phyloP scores from a whole-genome alignment of 441 rosid genomes.

The Erysimum cheiri region DNA sequence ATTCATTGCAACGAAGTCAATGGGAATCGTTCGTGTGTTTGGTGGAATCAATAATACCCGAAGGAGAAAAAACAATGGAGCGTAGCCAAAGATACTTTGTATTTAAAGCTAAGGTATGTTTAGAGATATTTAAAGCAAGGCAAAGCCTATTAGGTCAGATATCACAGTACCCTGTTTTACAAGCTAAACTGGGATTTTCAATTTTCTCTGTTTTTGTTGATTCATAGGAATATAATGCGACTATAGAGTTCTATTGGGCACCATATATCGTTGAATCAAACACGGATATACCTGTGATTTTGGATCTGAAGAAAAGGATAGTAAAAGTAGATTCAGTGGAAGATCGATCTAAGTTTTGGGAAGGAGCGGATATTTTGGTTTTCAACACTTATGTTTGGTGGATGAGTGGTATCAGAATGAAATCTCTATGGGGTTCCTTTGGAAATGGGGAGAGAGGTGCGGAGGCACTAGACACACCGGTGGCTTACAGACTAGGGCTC shows the following conservation, averaged over 20 bases:
- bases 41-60: constrained; percentile 78
- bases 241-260: constrained; percentile 86
- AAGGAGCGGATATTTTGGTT: constrained; percentile 74
- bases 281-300: constrained; percentile 58
- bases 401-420: constrained; percentile 81
- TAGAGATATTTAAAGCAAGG: neutral
- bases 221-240: constrained; percentile 67
- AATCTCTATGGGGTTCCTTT: constrained; percentile 90
- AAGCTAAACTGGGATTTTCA: neutral
- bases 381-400: constrained; percentile 95
- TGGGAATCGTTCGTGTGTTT: constrained; percentile 93
- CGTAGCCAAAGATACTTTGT: constrained; percentile 53
- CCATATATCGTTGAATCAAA: constrained; percentile 84
- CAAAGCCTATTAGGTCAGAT: constrained; percentile 1
- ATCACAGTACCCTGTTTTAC: constrained; percentile 31
- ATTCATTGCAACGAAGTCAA: constrained; percentile 86
- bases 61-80: constrained; percentile 68
- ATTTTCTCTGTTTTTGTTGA: neutral
- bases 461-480: constrained; percentile 59
- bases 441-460: constrained; percentile 76
- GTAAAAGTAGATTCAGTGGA: constrained; percentile 76
- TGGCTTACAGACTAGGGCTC: constrained; percentile 77
- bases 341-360: constrained; percentile 72
- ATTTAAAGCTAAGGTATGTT: constrained; percentile 76
- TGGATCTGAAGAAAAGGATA: constrained; percentile 71